Conservation (phyloP, 2,329 filamentous ascomycete species). For the Fusarium oligoseptatum region DNA sequence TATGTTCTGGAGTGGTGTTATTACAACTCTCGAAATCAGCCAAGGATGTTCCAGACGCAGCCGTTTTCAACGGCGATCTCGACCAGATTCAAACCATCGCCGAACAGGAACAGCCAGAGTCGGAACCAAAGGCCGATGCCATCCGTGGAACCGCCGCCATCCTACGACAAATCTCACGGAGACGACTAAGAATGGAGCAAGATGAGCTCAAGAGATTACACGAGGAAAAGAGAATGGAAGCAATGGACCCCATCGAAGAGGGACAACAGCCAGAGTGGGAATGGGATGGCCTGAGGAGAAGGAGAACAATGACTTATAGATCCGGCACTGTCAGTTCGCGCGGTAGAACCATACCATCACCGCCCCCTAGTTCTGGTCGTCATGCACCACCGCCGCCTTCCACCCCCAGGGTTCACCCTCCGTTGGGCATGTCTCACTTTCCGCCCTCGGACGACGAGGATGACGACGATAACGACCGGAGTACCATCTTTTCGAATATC, state of each 20-base stretch:
- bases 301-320: conserved; percentile 66
- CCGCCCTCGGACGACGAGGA: conserved; percentile 74
- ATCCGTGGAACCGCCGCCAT: conserved; percentile 93
- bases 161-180: conserved; percentile 82
- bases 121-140: conserved; percentile 95
- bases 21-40: conserved; percentile 98
- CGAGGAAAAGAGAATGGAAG: conserved; percentile 80
- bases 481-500: conserved; percentile 66
- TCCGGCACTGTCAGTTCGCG: conserved; percentile 47
- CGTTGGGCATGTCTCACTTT: conserved; percentile 87
- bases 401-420: conserved; percentile 51
- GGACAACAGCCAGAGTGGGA: conserved; percentile 79
- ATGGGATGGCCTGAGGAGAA: conserved; percentile 90
- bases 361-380: conserved; percentile 46
- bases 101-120: conserved; percentile 95
- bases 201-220: conserved; percentile 83
- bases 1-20: conserved; percentile 92
- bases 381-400: conserved; percentile 30
- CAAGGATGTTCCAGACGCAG: conserved; percentile 95
- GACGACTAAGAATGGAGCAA: conserved; percentile 82
- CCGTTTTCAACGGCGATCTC: conserved; percentile 91
- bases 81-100: conserved; percentile 96
- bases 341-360: conserved; percentile 45
- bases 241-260: conserved; percentile 81
- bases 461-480: conserved; percentile 64